Base-by-base conservation (phyloP, 1,284 basidiomycete species). In the Inonotus obliquus region DNA sequence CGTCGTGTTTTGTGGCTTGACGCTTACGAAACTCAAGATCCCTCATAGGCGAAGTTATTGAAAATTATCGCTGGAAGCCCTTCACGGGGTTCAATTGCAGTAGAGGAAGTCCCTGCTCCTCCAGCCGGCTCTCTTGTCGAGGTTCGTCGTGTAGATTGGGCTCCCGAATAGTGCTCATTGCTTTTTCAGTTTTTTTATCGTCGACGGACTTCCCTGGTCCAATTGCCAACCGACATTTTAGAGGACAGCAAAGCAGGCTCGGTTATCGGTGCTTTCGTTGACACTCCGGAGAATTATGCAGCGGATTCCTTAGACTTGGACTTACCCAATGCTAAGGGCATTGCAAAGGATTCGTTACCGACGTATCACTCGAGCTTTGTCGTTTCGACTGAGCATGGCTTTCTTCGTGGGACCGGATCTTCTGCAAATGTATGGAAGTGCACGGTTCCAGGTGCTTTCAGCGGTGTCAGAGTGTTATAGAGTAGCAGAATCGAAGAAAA, bases 1-100 rank as follows among this genome's bases (percentile, higher is more conserved):
- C 21, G 7, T 38, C 21, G 21, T 32, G 10, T 23, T 23, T 45
- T 39, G 6, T 52, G n/a, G 25, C 14, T 25, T 39, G 32, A 32
- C 32, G 32, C 54, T 11, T 14, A 14, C n/a, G 6, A 25, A 48
- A 27, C 32, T 48, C 19, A 57, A n/a, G 13, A 14, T 35, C n/a
- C 4, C 25, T 37, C 44, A n/a, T 37, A 35, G 41, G 62, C 44
- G 19, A 55, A 53, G 37, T 9, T 63, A 41, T 32, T 53, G 32
- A 51, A 54, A 25, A 56, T 63, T 23, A 29, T 63, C 23, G 62
- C 62, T 17, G 62, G 62, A 27, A 57, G 54, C 41, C 63, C 63
- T 13, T 60, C 63, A 27, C 17, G 54, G 52, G 63, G 63, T 14
- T 64, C 63, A 45, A 61, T 64, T 38, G 63, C 63, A 4, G 54